Base-by-base conservation (phyloP, 2,329 filamentous ascomycete species). In the Cryphonectria nitschkei region DNA sequence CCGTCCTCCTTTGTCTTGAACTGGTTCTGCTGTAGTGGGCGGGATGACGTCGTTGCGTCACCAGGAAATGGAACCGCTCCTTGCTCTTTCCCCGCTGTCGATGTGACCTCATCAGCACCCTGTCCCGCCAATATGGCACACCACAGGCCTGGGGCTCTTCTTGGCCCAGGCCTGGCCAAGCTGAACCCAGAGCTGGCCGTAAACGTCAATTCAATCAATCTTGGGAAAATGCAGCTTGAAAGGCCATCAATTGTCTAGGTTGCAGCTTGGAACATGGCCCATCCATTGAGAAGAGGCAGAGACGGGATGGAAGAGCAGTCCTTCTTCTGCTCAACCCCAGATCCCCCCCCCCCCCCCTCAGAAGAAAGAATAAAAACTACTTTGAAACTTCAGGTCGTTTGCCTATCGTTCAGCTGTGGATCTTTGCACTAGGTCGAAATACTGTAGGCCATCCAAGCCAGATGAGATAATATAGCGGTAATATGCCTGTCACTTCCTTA, bases 41-140 rank as follows among this genome's bases (percentile, higher is more conserved):
- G 58, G 58, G 58, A 61, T 61, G 58, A 61, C 58, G 58, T 61
- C 58, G 58, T 39, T 39, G 58, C 32, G 58, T 39, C 58, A 39
- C 58, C 58, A 22, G n/a, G 34, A 32, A 32, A 39, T n/a, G 32
- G 58, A 22, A 39, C 58, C 58, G 58, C 54, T 2, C 19, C 29
- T 34, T 6, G 32, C 58, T 11, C 19, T n/a, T 29, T 39, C 58
- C 58, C 58, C 58, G 34, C 58, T 39, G 34, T 22, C 34, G 58
- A 61, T 61, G 58, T 61, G 58, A 61, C 58, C 58, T 61, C 58
- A 61, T 61, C 58, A 34, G 34, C 32, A 32, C 8, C 13, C 58
- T 34, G 58, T 61, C 58, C 58, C 58, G 58, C 58, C 58, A 61
- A 39, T 37, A 8, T 39, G 58, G 58, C 58, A n/a, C 34, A 19